Percentiles rank a stretch among this genome's conserved stretches.
Conservation (phyloP, 352 stramenopile genomes). For the Pilasporangium apinafurcum region DNA sequence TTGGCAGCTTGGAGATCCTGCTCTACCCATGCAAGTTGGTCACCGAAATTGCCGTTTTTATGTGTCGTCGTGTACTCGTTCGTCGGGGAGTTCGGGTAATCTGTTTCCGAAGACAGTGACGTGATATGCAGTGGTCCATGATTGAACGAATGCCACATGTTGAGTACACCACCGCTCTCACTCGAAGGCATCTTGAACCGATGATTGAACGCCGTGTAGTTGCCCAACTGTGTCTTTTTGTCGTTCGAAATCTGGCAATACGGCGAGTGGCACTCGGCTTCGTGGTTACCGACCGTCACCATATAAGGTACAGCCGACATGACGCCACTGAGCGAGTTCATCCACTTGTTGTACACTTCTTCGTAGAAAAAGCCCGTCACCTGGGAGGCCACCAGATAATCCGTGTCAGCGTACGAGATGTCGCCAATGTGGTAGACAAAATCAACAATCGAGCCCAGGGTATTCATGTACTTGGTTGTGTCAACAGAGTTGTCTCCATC, state of each 20-base stretch:
- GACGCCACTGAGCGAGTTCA: conserved; percentile 42
- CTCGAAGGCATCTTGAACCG: conserved; percentile 32
- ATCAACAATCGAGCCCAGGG: conserved; percentile 16
- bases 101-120: conserved; percentile 71
- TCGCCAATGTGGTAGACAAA: conserved; percentile 38
- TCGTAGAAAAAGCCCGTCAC: conserved; percentile 34
- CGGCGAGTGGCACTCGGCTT: conserved; percentile 18
- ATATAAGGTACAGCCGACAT: conserved; percentile 58
- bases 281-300: conserved; percentile 67
- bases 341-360: conserved; percentile 59
- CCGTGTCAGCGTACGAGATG: conserved; percentile 40
- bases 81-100: conserved; percentile 23
- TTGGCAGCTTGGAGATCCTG: conserved; percentile 39
- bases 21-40: conserved; percentile 49
- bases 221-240: conserved; percentile 21
- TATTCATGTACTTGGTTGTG: conserved; percentile 2
- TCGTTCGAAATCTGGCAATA: conserved; percentile 15
- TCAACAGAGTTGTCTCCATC: conserved; percentile 20
- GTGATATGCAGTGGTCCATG: conserved; percentile 61
- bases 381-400: conserved; percentile 14
- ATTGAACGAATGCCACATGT: conserved; percentile 47
- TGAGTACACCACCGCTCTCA: conserved; percentile 26
- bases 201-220: conserved; percentile 55
- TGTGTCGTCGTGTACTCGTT: conserved; percentile 24
- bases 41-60: conserved; percentile 23